Evolutionary conservation across 2,329 filamentous ascomycete genomes (phyloP).

Genomic region (Pezizomycotina sp.): DNA sequence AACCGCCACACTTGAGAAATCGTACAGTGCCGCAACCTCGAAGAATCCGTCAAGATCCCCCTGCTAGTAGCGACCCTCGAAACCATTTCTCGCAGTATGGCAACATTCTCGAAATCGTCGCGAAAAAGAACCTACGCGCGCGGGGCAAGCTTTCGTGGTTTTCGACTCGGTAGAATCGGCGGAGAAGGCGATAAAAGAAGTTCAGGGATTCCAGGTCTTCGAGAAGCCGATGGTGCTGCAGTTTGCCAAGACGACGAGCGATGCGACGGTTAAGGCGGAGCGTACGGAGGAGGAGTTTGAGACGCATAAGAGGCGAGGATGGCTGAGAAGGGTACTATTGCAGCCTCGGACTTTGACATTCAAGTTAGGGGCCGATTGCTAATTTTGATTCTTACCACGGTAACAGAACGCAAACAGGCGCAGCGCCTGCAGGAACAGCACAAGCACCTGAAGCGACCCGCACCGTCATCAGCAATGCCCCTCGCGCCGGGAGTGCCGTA

Average conservation of each 20-base stretch:
- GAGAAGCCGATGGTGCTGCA: slow-evolving; percentile 78
- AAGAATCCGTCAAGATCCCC: slow-evolving; percentile 77
- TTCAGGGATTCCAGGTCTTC: slow-evolving; percentile 85
- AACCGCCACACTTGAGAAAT: slow-evolving; percentile 27
- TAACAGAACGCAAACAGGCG: slow-evolving; percentile 58
- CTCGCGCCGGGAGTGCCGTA: slow-evolving; percentile 34
- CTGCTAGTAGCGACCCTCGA: slow-evolving; percentile 54
- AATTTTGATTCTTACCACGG: not conserved
- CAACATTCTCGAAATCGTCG: slow-evolving; percentile 64
- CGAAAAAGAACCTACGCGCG: slow-evolving; percentile 75
- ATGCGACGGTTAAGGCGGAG: slow-evolving; percentile 63
- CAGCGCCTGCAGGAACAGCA: slow-evolving; percentile 62
- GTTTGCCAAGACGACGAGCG: slow-evolving; percentile 66
- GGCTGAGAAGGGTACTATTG: slow-evolving; percentile 65
- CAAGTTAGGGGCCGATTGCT: not conserved
- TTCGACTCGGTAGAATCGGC: slow-evolving; percentile 73
- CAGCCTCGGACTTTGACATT: not conserved
- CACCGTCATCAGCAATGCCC: slow-evolving; percentile 21
- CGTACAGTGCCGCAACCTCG: slow-evolving; percentile 50
- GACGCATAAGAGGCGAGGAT: slow-evolving; percentile 66
- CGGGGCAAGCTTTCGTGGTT: slow-evolving; percentile 90
- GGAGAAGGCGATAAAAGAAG: slow-evolving; percentile 63
- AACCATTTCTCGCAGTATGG: slow-evolving; percentile 83
- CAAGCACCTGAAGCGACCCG: slow-evolving; percentile 53
- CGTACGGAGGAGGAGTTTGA: slow-evolving; percentile 72